A percentile compares a stretch with the other conserved stretches of the same genome.
Conservation (phyloP, 2,329 filamentous ascomycete genomes). For the Phyllosticta citrichinensis region DNA sequence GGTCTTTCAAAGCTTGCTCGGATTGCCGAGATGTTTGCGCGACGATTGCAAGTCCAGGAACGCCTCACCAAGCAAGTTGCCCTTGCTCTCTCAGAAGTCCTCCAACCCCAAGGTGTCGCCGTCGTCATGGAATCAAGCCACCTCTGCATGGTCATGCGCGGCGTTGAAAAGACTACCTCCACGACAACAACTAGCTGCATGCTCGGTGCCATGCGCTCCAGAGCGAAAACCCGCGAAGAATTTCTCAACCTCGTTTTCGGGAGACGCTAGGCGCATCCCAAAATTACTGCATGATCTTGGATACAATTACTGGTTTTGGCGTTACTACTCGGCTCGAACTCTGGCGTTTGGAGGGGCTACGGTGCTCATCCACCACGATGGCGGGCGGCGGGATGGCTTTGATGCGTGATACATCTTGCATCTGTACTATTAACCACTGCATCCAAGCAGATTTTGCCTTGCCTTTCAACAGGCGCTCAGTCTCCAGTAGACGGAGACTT, state of each 20-base stretch:
- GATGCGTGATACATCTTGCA: neutral
- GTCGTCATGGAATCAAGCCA: slow-evolving; percentile 97
- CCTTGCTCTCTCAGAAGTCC: slow-evolving; percentile 81
- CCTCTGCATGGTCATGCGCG: slow-evolving; percentile 97
- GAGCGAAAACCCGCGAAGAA: slow-evolving; percentile 89
- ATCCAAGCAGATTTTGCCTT: neutral
- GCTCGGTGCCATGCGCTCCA: slow-evolving; percentile 87
- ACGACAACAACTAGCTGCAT: slow-evolving; percentile 94
- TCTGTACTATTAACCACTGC: slow-evolving; percentile 3
- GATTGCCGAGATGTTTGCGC: slow-evolving; percentile 93
- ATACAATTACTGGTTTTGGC: neutral
- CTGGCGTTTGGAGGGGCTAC: slow-evolving; percentile 1
- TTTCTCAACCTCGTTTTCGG: slow-evolving; percentile 62
- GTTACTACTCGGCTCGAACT: neutral
- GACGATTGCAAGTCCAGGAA: slow-evolving; percentile 90
- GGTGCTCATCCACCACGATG: slow-evolving; percentile 9
- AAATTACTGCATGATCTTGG: neutral
- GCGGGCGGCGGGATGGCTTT: neutral
- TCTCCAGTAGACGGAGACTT: neutral
- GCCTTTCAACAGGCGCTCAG: slow-evolving; percentile 6
- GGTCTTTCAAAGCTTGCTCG: slow-evolving; percentile 92
- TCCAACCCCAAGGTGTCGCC: slow-evolving; percentile 88
- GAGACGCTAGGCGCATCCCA: neutral
- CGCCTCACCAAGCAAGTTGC: slow-evolving; percentile 93
- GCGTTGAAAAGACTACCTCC: slow-evolving; percentile 83